Base-by-base conservation (phyloP, 2,329 filamentous ascomycete species). In the Cryphonectria nitschkei region DNA sequence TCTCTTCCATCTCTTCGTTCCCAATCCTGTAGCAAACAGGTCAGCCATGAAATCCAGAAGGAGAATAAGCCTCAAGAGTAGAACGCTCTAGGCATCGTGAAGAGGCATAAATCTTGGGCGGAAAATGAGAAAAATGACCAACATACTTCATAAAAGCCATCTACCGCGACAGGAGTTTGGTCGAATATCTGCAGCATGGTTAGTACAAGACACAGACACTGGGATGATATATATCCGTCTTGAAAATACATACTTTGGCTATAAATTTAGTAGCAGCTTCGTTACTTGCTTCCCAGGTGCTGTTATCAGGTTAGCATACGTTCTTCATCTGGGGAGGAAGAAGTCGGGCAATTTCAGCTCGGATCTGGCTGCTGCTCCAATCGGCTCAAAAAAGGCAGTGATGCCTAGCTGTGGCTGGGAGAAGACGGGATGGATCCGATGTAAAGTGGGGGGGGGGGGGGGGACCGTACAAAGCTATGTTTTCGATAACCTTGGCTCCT, bases 401-500 rank as follows among this genome's bases (percentile, higher is more conserved):
- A 56, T 16, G 52, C 11, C 9, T 56, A 22, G 6, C 46, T 52
- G 46, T n/a, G 46, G 8, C n/a, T n/a, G 19, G 7, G 9, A 9
- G 46, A 26, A n/a, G 22, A 52, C 19, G 46, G 26, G 43, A 52
- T 8, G 46, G 9, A 7, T 52, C 9, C 19, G 6, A 34, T 7
- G 7, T 9, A 52, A 11, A 9, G 1, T 7, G 37, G 37, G 34
- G 34, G 37, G 37, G 34, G 34, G 37, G 37, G 37, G 1, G 9
- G 2, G 2, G 1, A 39, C 32, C 54, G 14, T 58, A 58, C 54
- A 58, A 58, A 13, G 54, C 68, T 11, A 67, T 64, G 14, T 67
- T 69, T 7, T 54, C 61, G 2, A 54, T 29, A n/a, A 65, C 46
- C 26, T 69, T 69, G 13, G 46, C 61, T 7, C 56, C 54, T 32